Percentiles rank a stretch among this genome's conserved stretches.
phyloP scores from a whole-genome alignment of 2,329 filamentous ascomycete genomes.

The Ceratocystis huliohia region DNA sequence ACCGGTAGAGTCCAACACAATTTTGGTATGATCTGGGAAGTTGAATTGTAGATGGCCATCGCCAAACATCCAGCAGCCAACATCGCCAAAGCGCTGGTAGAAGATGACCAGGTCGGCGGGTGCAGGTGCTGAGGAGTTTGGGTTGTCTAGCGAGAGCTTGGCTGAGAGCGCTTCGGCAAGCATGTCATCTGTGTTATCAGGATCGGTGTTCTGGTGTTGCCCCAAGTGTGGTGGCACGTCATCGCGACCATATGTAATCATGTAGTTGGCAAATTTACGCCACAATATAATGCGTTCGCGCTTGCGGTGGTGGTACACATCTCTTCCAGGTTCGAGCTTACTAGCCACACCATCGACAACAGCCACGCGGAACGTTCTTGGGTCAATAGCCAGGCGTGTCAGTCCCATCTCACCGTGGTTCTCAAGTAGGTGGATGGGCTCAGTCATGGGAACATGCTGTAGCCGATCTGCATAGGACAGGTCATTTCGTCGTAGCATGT shows the following conservation, averaged over 20 bases:
- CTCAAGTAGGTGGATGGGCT: slow-evolving; percentile 59
- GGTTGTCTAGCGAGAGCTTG: slow-evolving; percentile 15
- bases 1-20: slow-evolving; percentile 63
- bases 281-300: slow-evolving; percentile 53
- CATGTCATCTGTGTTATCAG: slow-evolving; percentile 16
- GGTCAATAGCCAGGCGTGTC: slow-evolving; percentile 49
- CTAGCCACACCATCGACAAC: slow-evolving; percentile 46
- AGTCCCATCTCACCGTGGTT: slow-evolving; percentile 54
- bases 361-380: slow-evolving; percentile 46
- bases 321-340: slow-evolving; percentile 49
- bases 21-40: slow-evolving; percentile 78
- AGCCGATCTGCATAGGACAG: slow-evolving; percentile 42
- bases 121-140: slow-evolving; percentile 13
- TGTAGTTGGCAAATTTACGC: slow-evolving; percentile 65
- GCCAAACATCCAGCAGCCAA: slow-evolving; percentile 69
- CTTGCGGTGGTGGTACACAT: slow-evolving; percentile 53
- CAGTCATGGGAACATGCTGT: slow-evolving; percentile 51
- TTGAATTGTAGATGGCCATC: slow-evolving; percentile 75
- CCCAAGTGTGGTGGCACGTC: slow-evolving; percentile 36
- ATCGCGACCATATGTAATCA: slow-evolving; percentile 61
- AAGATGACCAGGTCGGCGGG: slow-evolving; percentile 56
- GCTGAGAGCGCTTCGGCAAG: slow-evolving; percentile 12
- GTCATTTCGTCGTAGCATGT: slow-evolving; percentile 51
- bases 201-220: neutral
- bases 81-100: slow-evolving; percentile 68